Evolutionary conservation across 2,329 filamentous ascomycete species (phyloP), one percentile per base, ranked within the genome.

Genomic region (Myriosclerotinia duriaeana): DNA sequence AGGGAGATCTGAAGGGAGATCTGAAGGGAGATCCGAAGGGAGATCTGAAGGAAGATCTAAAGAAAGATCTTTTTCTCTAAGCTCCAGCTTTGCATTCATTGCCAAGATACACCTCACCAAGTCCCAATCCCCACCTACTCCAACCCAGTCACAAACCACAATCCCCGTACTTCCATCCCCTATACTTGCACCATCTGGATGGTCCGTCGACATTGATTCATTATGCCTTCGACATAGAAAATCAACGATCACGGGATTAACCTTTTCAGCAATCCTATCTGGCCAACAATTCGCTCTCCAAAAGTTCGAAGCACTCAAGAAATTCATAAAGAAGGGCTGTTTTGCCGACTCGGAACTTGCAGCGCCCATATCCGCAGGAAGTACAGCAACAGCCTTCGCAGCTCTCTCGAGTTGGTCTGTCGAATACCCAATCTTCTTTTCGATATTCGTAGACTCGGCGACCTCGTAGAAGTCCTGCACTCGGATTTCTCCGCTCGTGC

Each of bases 391-490:
- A 66, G 81, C 79, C 74, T 83, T 81, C 44, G 84, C 84, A 5
- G 93, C 87, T 40, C 92, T 87, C 75, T 89, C 87, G 56, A 97
- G 86, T 72, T 97, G 93, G 34, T 88, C 87, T 67, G 84, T 87
- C 64, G 87, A 87, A 73, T 88, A 88, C 53, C 83, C 79, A 68
- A 96, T 89, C 83, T 98, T 99, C 78, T 88, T 87, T 48, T 89
- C 82, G 68, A 98, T 94, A 72, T 89, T 89, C 67, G 86, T 81
- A 30, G 85, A 87, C 77, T 92, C 87, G 55, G 89, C 80, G 44
- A 99, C 87, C 75, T 96, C 92, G 82, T 96, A 98, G 78, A 94
- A 97, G 80, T 98, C 95, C 80, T 98, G 95, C 53, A 98, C 88
- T 71, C 91, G 88, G 67, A 97, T 87, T 70, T 88, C 82, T 4